Percentiles rank a stretch among this genome's conserved stretches.
Conservation (phyloP, 345 rosid genomes). For the Salix koriyanagi region DNA sequence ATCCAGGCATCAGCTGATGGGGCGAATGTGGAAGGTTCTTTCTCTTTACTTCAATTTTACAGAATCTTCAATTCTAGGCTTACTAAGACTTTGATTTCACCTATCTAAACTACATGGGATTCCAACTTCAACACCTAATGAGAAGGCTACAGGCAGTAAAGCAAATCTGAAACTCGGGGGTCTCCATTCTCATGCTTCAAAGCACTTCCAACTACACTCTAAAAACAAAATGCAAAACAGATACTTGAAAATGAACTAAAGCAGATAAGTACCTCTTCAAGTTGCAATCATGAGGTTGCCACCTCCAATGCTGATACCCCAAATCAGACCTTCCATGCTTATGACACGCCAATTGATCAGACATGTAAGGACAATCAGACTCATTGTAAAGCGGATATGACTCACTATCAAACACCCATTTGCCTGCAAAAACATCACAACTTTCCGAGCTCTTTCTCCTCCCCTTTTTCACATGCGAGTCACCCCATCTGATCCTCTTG, state of each 20-base stretch:
- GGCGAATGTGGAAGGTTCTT: not conserved
- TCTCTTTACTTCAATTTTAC: not conserved
- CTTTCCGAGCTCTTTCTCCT: conserved; percentile 34
- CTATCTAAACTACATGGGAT: too few species aligned
- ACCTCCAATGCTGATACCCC: conserved; percentile 78
- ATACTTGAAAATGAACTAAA: not conserved
- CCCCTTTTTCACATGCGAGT: conserved; percentile 19
- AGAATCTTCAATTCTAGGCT: not conserved
- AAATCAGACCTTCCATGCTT: conserved; percentile 92
- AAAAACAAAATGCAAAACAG: not conserved
- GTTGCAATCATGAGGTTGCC: conserved; percentile 92
- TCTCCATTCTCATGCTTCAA: not conserved
- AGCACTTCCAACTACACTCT: not conserved
- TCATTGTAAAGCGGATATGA: conserved; percentile 79
- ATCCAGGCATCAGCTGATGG: too few species aligned
- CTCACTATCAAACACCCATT: conserved; percentile 74
- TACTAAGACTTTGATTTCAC: too few species aligned
- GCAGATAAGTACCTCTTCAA: conserved; percentile 52
- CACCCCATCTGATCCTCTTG: conserved; percentile 55
- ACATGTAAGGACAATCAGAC: conserved; percentile 90
- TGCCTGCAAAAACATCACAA: conserved; percentile 83
- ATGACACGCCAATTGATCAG: conserved; percentile 93
- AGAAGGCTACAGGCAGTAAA: too few species aligned
- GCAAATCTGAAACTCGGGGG: too few species aligned
- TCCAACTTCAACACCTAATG: too few species aligned